Conservation (phyloP, 1,284 basidiomycete genomes). For the Marasmius fiardii region DNA sequence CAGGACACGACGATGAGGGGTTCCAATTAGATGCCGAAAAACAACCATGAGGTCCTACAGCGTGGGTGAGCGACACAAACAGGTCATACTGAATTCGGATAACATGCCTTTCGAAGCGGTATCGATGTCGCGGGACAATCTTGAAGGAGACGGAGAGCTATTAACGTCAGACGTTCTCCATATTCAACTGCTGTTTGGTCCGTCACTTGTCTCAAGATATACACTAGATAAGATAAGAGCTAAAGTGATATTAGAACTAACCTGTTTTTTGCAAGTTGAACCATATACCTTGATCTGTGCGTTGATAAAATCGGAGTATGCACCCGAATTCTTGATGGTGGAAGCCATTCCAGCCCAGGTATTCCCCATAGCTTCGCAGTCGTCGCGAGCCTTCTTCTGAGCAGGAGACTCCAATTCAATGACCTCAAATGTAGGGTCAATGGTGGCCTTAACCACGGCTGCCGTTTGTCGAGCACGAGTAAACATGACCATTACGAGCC, state of each 20-base stretch:
- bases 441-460: constrained; percentile 69
- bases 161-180: constrained; percentile 79
- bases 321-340: constrained; percentile 70
- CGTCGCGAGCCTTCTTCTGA: constrained; percentile 80
- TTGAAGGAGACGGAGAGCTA: constrained; percentile 85
- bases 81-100: not conserved
- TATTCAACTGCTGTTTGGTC: constrained; percentile 68
- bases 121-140: constrained; percentile 91
- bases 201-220: constrained; percentile 74
- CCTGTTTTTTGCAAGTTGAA: not conserved
- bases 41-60: constrained; percentile 89
- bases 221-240: constrained; percentile 93
- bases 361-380: constrained; percentile 75
- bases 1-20: constrained; percentile 79
- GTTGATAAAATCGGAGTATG: constrained; percentile 88
- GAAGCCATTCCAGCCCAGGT: constrained; percentile 87
- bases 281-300: constrained; percentile 85
- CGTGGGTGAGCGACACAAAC: not conserved
- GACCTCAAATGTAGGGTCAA: constrained; percentile 74
- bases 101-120: constrained; percentile 70
- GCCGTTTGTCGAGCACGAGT: constrained; percentile 53
- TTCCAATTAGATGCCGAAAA: constrained; percentile 87
- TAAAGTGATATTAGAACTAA: not conserved
- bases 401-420: constrained; percentile 83
- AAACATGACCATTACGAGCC: constrained; percentile 90